Evolutionary conservation across 441 rosid species (phyloP).

Genomic region (Heliophila coronopifolia): DNA sequence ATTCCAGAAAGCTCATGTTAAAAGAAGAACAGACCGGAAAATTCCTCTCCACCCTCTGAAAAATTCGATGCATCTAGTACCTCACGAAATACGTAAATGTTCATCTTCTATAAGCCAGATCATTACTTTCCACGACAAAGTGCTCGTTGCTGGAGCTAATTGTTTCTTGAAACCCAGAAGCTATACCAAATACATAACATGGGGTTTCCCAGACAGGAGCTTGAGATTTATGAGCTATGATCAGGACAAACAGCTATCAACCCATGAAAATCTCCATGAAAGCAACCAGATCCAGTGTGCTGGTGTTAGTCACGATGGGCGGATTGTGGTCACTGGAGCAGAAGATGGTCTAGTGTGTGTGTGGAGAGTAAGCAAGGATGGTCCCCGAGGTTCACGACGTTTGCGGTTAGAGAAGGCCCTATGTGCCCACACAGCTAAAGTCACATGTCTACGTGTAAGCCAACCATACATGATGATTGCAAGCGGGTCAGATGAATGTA

Average conservation of each 20-base stretch:
- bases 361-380: conserved; percentile 80
- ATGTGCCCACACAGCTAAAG: conserved; percentile 73
- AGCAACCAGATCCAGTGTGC: conserved; percentile 88
- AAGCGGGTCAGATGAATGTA: conserved; percentile 94
- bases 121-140: conserved; percentile 68
- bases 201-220: conserved; percentile 99
- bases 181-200: conserved; percentile 72
- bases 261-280: conserved; percentile 98
- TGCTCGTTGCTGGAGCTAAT: conserved; percentile 69
- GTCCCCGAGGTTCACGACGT: conserved; percentile 48
- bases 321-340: conserved; percentile 83
- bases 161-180: conserved; percentile 86
- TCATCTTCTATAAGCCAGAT: conserved; percentile 76
- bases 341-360: conserved; percentile 86
- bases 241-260: conserved; percentile 84
- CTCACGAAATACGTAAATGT: conserved; percentile 77
- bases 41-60: conserved; percentile 81
- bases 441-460: conserved; percentile 88
- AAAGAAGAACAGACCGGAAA: conserved; percentile 68
- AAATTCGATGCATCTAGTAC: conserved; percentile 71
- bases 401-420: conserved; percentile 76
- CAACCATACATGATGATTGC: conserved; percentile 96
- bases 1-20: conserved; percentile 77
- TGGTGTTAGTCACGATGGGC: conserved; percentile 92
- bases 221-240: conserved; percentile 97